Base-by-base conservation (phyloP, 1,139 yeast species). In the Candida gigantensis region DNA sequence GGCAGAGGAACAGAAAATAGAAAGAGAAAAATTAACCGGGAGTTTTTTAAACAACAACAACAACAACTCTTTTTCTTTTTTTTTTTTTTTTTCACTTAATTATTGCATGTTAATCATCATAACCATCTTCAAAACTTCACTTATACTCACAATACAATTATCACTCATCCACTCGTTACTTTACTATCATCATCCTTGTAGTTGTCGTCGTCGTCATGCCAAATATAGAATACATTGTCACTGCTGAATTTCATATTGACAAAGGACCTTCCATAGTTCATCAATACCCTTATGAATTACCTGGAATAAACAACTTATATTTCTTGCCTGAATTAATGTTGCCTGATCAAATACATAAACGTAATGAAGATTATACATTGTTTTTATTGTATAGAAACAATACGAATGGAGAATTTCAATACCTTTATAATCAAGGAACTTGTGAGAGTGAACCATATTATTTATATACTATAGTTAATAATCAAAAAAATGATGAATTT, bases 321-420 rank as follows among this genome's bases (percentile, higher is more conserved):
- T 60, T 68, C 37, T 49, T 72, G 27, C 73, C 80, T n/a, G 85
- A 80, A 52, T 62, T 80, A 33, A 77, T 80, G 81, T 59, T 80
- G 28, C 86, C 86, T 0, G 75, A 74, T 42, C 84, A 79, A 52
- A 75, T 77, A 32, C 85, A 80, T 52, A 74, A 72, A 39, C 55
- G 85, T 32, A 64, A 64, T 20, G 83, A 79, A 49, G 86, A 80
- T 55, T 79, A 70, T 64, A 79, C 85, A 5, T 60, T 79, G 20
- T 78, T 79, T 45, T 60, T 79, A 39, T 60, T 80, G 26, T 76
- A 73, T 52, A 53, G 67, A 38, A 64, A 70, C 43, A 45, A 50
- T 5, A 46, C 50, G 13, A 64, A 71, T 1, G 72, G 74, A 0
- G 61, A 63, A 27, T 66, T 75, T 45, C 73, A 68, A 46, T 72